Conservation (phyloP, 148 eudicot species). For the Rhododendron ovatum region DNA sequence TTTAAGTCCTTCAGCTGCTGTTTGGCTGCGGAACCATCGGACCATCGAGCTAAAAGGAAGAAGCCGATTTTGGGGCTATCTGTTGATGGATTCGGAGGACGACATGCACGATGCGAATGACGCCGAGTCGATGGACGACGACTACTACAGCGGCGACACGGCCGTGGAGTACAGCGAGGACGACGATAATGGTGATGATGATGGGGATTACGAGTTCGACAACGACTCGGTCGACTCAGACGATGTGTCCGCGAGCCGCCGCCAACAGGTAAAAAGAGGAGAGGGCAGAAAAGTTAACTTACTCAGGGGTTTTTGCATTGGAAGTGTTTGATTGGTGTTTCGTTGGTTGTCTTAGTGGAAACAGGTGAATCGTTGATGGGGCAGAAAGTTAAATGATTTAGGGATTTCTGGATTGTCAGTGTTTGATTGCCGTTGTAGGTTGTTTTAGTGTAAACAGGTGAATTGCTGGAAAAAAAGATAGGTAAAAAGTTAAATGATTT, state of each 20-base stretch:
- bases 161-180: constrained; percentile 24
- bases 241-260: constrained; percentile 14
- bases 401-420: background rate
- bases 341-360: background rate
- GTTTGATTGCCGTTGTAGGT: background rate
- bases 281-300: background rate
- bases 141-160: constrained; percentile 42
- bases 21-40: background rate
- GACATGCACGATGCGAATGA: constrained; percentile 58
- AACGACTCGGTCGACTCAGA: constrained; percentile 25
- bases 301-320: background rate
- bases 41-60: background rate
- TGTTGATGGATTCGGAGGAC: constrained; percentile 52
- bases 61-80: background rate
- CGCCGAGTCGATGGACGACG: constrained; percentile 42
- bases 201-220: constrained; percentile 38
- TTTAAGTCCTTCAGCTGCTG: background rate
- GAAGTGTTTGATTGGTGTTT: background rate
- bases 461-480: background rate
- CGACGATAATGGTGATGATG: constrained; percentile 13
- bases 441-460: no score
- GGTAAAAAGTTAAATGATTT: background rate
- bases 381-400: background rate
- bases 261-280: constrained; percentile 22
- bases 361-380: background rate